phyloP scores from a whole-genome alignment of 768 basidiomycete genomes.

The Polyporus arcularius region DNA sequence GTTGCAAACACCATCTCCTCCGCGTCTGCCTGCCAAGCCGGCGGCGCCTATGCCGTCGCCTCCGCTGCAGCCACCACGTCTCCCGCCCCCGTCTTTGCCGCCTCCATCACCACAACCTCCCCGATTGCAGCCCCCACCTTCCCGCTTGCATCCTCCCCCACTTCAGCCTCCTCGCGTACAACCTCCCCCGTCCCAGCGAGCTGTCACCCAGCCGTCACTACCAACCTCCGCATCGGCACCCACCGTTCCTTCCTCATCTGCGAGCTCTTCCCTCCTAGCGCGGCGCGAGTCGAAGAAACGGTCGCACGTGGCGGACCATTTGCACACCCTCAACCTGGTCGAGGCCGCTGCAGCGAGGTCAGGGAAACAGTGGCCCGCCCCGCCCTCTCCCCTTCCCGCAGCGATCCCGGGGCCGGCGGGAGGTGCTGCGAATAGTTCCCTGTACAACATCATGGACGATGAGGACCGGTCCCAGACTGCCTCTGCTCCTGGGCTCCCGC shows the following conservation, averaged over 20 bases:
- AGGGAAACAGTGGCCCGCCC: constrained; percentile 43
- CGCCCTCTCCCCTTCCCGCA: constrained; percentile 48
- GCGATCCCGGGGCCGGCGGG: constrained; percentile 37
- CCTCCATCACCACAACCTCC: neutral
- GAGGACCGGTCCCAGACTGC: constrained; percentile 9
- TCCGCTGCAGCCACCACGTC: neutral
- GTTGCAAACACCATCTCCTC: constrained; percentile 49
- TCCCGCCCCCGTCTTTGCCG: neutral
- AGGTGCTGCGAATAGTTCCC: constrained; percentile 13
- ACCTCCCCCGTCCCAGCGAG: neutral
- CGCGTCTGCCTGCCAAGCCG: constrained; percentile 25
- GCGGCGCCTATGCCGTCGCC: neutral
- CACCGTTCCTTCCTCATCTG: neutral
- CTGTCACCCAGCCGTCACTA: neutral
- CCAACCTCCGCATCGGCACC: constrained; percentile 8
- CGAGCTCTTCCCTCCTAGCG: constrained; percentile 10
- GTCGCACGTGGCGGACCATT: constrained; percentile 47
- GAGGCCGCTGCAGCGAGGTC: constrained; percentile 53
- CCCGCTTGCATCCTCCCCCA: neutral
- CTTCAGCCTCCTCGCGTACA: neutral
- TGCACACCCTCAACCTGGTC: constrained; percentile 59
- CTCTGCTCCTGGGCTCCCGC: constrained; percentile 31
- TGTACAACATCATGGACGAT: constrained; percentile 33
- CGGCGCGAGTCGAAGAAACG: constrained; percentile 24
- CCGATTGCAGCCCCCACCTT: neutral